Evolutionary conservation across 495 filamentous ascomycete genomes (phyloP).

Genomic region (Talaromyces wortmannii): DNA sequence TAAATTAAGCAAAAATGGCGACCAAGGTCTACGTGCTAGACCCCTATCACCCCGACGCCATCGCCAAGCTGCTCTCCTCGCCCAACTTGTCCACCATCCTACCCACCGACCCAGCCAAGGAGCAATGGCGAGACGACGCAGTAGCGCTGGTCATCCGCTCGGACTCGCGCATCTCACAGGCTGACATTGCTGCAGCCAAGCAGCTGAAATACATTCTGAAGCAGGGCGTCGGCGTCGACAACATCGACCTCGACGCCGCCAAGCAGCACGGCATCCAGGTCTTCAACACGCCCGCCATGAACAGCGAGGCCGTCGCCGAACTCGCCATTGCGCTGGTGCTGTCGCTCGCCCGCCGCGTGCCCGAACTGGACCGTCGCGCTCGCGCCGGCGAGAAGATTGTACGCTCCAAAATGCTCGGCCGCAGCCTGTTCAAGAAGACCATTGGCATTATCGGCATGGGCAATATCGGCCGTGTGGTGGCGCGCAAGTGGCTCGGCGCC

Average conservation of each 20-base stretch:
- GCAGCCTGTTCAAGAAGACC: not conserved
- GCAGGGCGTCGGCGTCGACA: constrained; percentile 1
- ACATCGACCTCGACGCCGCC: not conserved
- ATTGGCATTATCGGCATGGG: constrained; percentile 1
- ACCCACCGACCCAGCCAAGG: not conserved
- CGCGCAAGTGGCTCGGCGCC: not conserved
- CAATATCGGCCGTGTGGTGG: not conserved
- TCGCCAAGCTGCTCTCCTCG: not conserved
- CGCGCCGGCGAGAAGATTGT: not conserved
- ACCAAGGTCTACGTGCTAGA: not conserved
- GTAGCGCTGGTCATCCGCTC: not conserved
- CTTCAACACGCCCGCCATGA: not conserved
- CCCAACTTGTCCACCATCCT: not conserved
- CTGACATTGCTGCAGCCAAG: not conserved
- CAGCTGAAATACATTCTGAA: not conserved
- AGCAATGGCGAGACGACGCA: not conserved
- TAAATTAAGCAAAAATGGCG: not conserved
- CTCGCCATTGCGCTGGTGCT: not conserved
- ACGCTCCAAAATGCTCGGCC: not conserved
- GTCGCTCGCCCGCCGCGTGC: not conserved
- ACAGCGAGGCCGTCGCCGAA: not conserved
- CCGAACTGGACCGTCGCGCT: not conserved
- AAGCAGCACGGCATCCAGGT: not conserved
- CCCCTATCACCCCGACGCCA: not conserved
- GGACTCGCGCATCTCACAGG: not conserved